These are phyloP conservation scores for Apiospora sp. DNA, from an alignment of 2,329 filamentous ascomycete species.

Conservation along the genomic window DNA sequence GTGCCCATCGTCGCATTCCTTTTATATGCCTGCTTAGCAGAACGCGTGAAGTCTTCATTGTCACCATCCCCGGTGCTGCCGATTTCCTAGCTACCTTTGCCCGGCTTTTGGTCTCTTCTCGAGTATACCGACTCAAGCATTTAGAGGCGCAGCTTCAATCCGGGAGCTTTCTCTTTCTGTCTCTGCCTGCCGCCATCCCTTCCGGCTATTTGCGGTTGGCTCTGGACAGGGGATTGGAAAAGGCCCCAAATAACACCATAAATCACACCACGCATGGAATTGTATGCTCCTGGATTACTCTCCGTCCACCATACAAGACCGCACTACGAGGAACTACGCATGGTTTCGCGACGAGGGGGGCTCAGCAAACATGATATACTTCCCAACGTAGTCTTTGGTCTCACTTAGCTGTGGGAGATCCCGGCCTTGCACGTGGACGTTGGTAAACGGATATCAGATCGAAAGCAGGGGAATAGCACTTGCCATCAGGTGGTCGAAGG, in stretches of 20 bases:
- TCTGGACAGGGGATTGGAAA: not conserved
- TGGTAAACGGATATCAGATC: not conserved
- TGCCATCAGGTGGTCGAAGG: not conserved
- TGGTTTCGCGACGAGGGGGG: not conserved
- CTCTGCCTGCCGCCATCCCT: not conserved
- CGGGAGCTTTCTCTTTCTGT: no score
- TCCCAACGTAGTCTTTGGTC: not conserved
- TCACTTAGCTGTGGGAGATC: constrained; percentile 13
- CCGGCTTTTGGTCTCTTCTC: not conserved
- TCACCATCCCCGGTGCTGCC: not conserved
- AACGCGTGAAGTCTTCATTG: not conserved
- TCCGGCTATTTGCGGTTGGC: constrained; percentile 10
- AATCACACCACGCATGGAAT: not conserved
- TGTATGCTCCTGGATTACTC: no score
- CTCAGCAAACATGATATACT: constrained; percentile 14
- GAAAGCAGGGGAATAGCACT: not conserved
- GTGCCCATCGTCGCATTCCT: not conserved
- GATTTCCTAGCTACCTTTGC: not conserved
- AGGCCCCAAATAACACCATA: not conserved
- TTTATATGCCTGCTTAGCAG: not conserved
- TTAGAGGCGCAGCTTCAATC: not conserved
- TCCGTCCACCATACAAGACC: not conserved
- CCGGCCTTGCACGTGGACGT: not conserved
- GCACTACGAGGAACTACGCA: not conserved
- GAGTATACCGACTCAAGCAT: not conserved